Evolutionary conservation across 2,329 filamentous ascomycete species (phyloP).

Genomic region (Xylariaceae sp.): DNA sequence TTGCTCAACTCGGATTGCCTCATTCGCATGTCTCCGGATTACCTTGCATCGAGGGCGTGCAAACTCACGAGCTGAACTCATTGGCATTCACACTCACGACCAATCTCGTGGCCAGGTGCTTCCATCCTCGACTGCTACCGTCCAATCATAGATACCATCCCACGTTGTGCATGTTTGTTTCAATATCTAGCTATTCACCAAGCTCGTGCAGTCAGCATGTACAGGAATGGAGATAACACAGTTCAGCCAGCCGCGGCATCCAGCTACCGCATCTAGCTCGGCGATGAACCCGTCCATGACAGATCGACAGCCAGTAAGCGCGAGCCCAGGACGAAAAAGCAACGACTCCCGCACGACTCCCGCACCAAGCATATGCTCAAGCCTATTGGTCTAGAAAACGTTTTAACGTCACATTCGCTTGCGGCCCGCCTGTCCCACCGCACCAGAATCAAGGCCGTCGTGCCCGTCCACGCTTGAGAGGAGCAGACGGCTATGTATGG

Average conservation of each 20-base stretch:
- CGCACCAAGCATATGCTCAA: conserved; percentile 16
- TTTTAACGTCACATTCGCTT: conserved; percentile 19
- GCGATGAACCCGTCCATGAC: conserved; percentile 1
- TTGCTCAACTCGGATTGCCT: conserved; percentile 8
- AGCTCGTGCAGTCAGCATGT: conserved; percentile 2
- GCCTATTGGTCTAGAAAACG: conserved; percentile 12
- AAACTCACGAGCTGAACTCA: conserved; percentile 3
- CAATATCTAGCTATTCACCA: conserved; percentile 3
- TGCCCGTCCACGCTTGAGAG: background rate
- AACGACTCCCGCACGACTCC: conserved; percentile 4
- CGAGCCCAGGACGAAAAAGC: conserved; percentile 8
- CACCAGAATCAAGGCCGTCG: conserved; percentile 5
- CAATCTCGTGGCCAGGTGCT: conserved; percentile 5
- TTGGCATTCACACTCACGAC: conserved; percentile 6
- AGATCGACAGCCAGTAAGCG: conserved; percentile 1
- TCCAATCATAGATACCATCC: conserved; percentile 3
- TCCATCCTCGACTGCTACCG: background rate
- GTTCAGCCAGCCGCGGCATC: too few species aligned
- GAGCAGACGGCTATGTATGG: background rate
- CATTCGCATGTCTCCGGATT: conserved; percentile 6
- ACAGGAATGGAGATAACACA: background rate
- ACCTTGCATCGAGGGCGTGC: conserved; percentile 11
- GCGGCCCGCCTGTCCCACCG: conserved; percentile 18
- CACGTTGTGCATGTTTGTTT: conserved; percentile 2
- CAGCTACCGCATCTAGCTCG: background rate